Base-by-base conservation (phyloP, 179 eudicot genomes). In the Silene noctiflora region DNA sequence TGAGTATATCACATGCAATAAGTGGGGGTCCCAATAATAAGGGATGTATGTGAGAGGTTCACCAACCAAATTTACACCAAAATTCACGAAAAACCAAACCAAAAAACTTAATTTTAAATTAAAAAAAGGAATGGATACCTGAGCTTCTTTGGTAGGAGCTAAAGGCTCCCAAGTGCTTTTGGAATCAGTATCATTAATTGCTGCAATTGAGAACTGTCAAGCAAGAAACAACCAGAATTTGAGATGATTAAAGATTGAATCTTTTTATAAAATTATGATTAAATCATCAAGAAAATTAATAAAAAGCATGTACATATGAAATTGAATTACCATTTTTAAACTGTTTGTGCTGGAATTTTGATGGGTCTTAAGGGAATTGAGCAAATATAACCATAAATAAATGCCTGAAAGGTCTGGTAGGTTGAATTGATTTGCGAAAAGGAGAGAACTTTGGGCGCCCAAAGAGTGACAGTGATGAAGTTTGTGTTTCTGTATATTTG, bases 111-210 rank as follows among this genome's bases (percentile, higher is more conserved):
- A 39, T 22, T 53, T 29, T 1, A 39, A 19, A 21, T 60, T 17
- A 44, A 25, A 25, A 33, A 33, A 33, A 35, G 8, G 42, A 35
- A 35, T 35, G 11, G 16, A 16, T 88, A 76, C 99, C 93, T 89
- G 98, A 65, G 99, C 99, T 95, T 95, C 99, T 89, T 93, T 95
- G 24, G 99, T 89, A 24, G 98, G 99, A 73, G 99, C 97, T 71
- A 95, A 77, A 60, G 97, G 99, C 76, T 93, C 93, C 95, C 97
- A 91, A 53, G 88, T 84, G 62, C 82, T 85, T 77, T 77, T 86
- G n/a, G 98, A 87, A 72, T 90, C 93, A 14, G 90, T 81, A 77
- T 93, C 99, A 75, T 95, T 95, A 29, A 95, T 91, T 31, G 98
- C 98, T 67, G 95, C 86, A 78, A 95, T 91, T 58, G 99, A 86